phyloP scores from a whole-genome alignment of 1,139 yeast genomes.

The Keqinozyma sinolaborantium region DNA sequence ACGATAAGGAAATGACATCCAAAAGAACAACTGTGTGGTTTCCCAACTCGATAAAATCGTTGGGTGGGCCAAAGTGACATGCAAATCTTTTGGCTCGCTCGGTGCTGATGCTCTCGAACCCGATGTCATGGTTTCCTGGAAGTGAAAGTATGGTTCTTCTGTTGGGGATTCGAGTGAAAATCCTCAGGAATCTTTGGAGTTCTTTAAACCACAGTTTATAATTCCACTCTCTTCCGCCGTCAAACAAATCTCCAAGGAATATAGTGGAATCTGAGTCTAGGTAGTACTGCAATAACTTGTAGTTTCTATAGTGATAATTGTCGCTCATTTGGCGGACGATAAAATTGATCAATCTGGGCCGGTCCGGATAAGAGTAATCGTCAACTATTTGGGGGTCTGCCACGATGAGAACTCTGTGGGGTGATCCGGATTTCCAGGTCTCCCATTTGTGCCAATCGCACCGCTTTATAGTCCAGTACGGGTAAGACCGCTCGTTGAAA shows the following conservation, averaged over 20 bases:
- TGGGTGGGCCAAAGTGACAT: conserved; percentile 69
- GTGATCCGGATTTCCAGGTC: conserved; percentile 36
- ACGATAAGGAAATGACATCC: conserved; percentile 78
- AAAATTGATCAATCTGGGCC: conserved; percentile 44
- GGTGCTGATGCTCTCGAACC: conserved; percentile 69
- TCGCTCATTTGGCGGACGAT: conserved; percentile 56
- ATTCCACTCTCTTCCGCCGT: conserved; percentile 91
- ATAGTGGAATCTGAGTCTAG: conserved; percentile 75
- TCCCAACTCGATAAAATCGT: conserved; percentile 54
- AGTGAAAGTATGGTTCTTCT: conserved; percentile 53
- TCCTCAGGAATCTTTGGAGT: conserved; percentile 57
- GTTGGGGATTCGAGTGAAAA: conserved; percentile 53
- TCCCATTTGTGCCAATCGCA: conserved; percentile 74
- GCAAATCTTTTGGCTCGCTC: conserved; percentile 59
- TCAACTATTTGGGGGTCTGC: conserved; percentile 96
- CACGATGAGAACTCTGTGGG: conserved; percentile 65
- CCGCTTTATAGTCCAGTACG: conserved; percentile 38
- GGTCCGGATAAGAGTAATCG: conserved; percentile 62
- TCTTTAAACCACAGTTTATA: conserved; percentile 65
- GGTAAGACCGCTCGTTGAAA: conserved; percentile 60
- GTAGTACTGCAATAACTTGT: conserved; percentile 53
- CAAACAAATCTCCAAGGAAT: conserved; percentile 88
- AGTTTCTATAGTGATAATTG: conserved; percentile 75
- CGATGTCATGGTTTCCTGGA: conserved; percentile 97
- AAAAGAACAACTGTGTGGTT: conserved; percentile 75